A percentile compares a stretch with the other conserved stretches of the same genome.
These are phyloP conservation scores for maize (Zea mays) DNA, from an alignment of 176 grass and related monocot genomes.

Conservation along the genomic window DNA sequence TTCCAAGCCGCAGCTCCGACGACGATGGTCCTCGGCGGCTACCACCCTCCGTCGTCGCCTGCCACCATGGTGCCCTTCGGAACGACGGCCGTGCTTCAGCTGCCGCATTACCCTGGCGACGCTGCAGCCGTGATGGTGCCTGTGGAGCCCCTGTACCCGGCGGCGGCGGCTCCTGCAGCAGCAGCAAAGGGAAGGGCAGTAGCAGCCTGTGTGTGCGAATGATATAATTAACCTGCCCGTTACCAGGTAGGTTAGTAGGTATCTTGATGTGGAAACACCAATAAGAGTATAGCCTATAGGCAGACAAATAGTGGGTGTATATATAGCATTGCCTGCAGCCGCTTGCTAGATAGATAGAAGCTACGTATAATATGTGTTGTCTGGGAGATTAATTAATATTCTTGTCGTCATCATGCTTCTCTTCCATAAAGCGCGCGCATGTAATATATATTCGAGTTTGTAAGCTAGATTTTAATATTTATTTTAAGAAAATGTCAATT, in stretches of 20 bases:
- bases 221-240: background rate
- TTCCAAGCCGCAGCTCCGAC: background rate
- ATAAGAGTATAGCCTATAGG: background rate
- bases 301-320: background rate
- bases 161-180: background rate
- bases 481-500: background rate
- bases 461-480: background rate
- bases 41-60: background rate
- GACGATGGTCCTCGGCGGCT: background rate
- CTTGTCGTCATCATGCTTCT: background rate
- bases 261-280: background rate
- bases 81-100: background rate
- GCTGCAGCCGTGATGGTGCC: background rate
- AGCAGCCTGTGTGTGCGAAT: background rate
- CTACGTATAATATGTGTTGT: background rate
- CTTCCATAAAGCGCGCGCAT: background rate
- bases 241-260: background rate
- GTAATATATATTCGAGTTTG: background rate
- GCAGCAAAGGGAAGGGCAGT: background rate
- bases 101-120: background rate
- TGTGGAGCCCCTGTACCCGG: background rate
- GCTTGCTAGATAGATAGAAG: background rate
- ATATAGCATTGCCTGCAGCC: background rate
- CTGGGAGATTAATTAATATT: background rate
- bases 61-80: background rate